These are phyloP conservation scores for Verruconis gallopava DNA, from an alignment of 2,329 filamentous ascomycete genomes.

Conservation along the genomic window DNA sequence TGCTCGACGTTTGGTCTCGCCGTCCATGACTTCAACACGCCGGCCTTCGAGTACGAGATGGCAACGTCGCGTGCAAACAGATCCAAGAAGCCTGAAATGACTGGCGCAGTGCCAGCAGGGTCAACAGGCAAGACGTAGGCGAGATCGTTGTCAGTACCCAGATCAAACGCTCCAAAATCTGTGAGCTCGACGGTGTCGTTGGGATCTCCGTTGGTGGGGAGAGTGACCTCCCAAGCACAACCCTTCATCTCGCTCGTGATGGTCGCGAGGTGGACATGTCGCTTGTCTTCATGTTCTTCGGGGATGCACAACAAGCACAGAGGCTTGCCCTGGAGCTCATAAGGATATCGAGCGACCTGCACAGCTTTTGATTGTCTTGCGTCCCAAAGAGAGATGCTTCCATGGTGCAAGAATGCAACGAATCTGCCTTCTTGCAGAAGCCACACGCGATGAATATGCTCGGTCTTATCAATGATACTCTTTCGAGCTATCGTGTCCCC, in stretches of 20 bases:
- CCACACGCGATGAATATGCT: slow-evolving; percentile 69
- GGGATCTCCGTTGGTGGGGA: slow-evolving; percentile 32
- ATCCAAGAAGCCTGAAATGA: slow-evolving; percentile 68
- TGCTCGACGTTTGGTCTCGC: slow-evolving; percentile 53
- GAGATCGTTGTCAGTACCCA: slow-evolving; percentile 42
- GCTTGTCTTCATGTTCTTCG: slow-evolving; percentile 41
- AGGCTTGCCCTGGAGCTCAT: slow-evolving; percentile 53
- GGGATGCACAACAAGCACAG: slow-evolving; percentile 71
- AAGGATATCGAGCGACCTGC: slow-evolving; percentile 46
- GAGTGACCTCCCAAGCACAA: slow-evolving; percentile 63
- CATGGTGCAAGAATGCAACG: slow-evolving; percentile 65
- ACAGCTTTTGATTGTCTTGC: slow-evolving; percentile 47
- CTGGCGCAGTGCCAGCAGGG: slow-evolving; percentile 61
- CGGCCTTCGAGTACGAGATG: slow-evolving; percentile 66
- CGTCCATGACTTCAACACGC: slow-evolving; percentile 73
- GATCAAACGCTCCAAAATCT: slow-evolving; percentile 59
- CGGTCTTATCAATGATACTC: slow-evolving; percentile 52
- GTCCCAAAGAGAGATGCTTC: slow-evolving; percentile 67
- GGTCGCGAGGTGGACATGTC: slow-evolving; percentile 56
- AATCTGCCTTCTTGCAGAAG: slow-evolving; percentile 66
- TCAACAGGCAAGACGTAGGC: slow-evolving; percentile 65
- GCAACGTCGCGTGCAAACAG: slow-evolving; percentile 77
- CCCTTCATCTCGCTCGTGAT: slow-evolving; percentile 68
- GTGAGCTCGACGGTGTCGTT: slow-evolving; percentile 31
- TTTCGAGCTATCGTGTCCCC: slow-evolving; percentile 49